Percentiles rank a stretch among this genome's conserved stretches.
These are phyloP conservation scores for Dothidotthia symphoricarpi DNA, from an alignment of 2,329 filamentous ascomycete genomes.

Conservation along the genomic window DNA sequence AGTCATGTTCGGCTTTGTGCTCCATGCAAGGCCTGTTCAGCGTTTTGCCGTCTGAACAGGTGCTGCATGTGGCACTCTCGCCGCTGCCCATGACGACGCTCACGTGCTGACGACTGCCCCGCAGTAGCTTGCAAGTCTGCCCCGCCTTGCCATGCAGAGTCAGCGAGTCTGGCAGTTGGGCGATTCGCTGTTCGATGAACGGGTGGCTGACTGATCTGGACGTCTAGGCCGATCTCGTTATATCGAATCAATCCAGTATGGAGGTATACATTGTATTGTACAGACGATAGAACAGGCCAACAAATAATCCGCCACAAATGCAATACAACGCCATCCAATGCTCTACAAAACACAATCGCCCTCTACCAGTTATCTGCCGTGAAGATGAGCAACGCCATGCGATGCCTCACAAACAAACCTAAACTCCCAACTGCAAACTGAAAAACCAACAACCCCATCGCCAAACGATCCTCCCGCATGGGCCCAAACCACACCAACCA, in stretches of 20 bases:
- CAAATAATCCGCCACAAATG: conserved; percentile 1
- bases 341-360: conserved; percentile 1
- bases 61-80: conserved; percentile 1
- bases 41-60: conserved; percentile 6
- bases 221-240: conserved; percentile 1
- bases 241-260: conserved; percentile 1
- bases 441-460: conserved; percentile 74
- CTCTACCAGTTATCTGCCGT: conserved; percentile 71
- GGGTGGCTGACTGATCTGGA: conserved; percentile 2
- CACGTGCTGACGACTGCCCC: conserved; percentile 13
- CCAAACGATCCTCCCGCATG: conserved; percentile 80
- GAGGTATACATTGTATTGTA: conserved; percentile 1
- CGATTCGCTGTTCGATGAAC: conserved; percentile 14
- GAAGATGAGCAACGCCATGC: conserved; percentile 83
- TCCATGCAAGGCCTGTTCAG: not conserved
- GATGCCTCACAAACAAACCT: conserved; percentile 82
- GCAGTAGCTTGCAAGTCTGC: conserved; percentile 15
- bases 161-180: conserved; percentile 13
- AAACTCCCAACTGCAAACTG: conserved; percentile 75
- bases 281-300: not conserved
- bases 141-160: conserved; percentile 10
- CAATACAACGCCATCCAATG: conserved; percentile 2
- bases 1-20: not conserved
- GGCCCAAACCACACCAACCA: conserved; percentile 96
- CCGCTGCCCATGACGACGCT: conserved; percentile 16